Conservation (phyloP, 768 basidiomycete genomes). For the Omphalotus guepiniiformis region DNA sequence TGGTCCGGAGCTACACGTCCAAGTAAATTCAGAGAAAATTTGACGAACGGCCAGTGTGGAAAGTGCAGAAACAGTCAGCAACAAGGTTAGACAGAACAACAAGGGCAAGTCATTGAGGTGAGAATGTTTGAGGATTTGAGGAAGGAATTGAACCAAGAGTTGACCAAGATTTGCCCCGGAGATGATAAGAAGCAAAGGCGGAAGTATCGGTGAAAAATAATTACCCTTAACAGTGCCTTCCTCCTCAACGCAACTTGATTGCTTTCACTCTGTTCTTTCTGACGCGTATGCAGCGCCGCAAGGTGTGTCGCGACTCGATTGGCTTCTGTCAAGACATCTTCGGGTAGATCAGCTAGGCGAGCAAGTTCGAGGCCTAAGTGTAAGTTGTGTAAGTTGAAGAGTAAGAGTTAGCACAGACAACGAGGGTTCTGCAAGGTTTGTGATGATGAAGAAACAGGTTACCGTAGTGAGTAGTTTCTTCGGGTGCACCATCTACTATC, state of each 20-base stretch:
- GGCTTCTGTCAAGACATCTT: constrained; percentile 60
- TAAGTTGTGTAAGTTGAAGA: too few relatives aligned
- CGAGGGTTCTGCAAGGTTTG: neutral
- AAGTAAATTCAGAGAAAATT: too few relatives aligned
- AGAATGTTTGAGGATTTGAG: too few relatives aligned
- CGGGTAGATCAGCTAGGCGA: constrained; percentile 79
- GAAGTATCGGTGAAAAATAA: neutral
- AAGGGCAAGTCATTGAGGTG: too few relatives aligned
- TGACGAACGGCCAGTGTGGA: too few relatives aligned
- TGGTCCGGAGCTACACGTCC: constrained; percentile 69
- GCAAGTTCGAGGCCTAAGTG: constrained; percentile 81
- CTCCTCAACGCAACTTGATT: constrained; percentile 56
- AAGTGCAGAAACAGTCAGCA: too few relatives aligned
- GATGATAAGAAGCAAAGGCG: neutral
- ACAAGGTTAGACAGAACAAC: too few relatives aligned
- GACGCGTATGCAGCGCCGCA: constrained; percentile 48
- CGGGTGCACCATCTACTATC: constrained; percentile 68
- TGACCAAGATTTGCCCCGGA: too few relatives aligned
- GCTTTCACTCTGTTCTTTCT: constrained; percentile 59
- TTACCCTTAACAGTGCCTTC: constrained; percentile 65
- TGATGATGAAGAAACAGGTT: constrained; percentile 10
- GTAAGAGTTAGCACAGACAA: too few relatives aligned
- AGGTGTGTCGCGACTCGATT: constrained; percentile 58
- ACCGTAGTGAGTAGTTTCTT: constrained; percentile 74
- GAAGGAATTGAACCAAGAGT: too few relatives aligned